Evolutionary conservation across 1,139 yeast genomes (phyloP).

Genomic region (Magnusiomyces paraingens): DNA sequence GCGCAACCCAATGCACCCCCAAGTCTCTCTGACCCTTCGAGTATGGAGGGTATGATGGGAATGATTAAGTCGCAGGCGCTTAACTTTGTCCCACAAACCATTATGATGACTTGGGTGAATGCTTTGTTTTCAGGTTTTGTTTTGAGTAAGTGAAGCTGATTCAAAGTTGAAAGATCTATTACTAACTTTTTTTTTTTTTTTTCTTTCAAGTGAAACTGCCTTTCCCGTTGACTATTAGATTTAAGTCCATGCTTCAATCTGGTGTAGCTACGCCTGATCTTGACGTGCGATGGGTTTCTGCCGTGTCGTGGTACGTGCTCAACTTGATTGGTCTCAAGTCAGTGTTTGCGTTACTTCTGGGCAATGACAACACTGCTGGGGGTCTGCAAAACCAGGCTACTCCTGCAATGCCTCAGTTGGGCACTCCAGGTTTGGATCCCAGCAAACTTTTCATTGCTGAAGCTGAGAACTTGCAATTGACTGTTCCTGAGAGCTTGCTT

Average conservation of each 20-base stretch:
- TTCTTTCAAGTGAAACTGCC: conserved; percentile 51
- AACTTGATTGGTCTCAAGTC: conserved; percentile 81
- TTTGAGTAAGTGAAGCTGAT: conserved; percentile 31
- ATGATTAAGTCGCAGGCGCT: conserved; percentile 79
- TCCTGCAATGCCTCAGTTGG: conserved; percentile 32
- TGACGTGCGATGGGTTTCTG: conserved; percentile 89
- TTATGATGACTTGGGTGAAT: conserved; percentile 95
- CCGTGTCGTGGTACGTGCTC: conserved; percentile 96
- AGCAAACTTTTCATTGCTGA: conserved; percentile 56
- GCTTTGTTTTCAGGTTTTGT: conserved; percentile 90
- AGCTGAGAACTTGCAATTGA: conserved; percentile 70
- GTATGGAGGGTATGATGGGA: conserved; percentile 67
- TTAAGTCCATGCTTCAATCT: conserved; percentile 85
- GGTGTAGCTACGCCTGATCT: conserved; percentile 82
- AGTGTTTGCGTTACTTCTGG: conserved; percentile 65
- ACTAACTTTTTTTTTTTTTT: neutral
- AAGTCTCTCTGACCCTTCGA: conserved; percentile 63
- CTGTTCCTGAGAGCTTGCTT: conserved; percentile 51
- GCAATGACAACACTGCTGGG: conserved; percentile 39
- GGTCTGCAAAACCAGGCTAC: conserved; percentile 17
- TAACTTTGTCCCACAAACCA: conserved; percentile 83
- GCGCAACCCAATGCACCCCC: conserved; percentile 42
- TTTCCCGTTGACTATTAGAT: conserved; percentile 78
- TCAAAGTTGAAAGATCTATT: neutral
- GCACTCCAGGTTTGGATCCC: conserved; percentile 44